Evolutionary conservation across 805 yeast species (phyloP).

Genomic region (Priceomyces medius): DNA sequence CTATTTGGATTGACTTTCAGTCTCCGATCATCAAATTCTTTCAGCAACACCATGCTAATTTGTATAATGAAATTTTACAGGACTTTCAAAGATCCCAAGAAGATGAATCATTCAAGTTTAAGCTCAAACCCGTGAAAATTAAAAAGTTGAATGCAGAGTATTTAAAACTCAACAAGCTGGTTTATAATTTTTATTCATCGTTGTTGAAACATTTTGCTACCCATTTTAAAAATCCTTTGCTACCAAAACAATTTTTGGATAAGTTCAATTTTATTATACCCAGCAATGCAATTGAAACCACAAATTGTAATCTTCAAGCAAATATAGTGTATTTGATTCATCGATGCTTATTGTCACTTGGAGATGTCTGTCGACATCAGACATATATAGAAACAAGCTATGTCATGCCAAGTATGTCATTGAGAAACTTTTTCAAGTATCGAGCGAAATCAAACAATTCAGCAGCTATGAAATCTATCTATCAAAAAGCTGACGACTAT

Average conservation of each 20-base stretch:
- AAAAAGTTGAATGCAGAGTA: constrained; percentile 55
- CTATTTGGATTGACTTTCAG: constrained; percentile 60
- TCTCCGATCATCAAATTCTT: constrained; percentile 63
- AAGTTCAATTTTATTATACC: constrained; percentile 23
- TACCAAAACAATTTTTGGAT: constrained; percentile 30
- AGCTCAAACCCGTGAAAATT: constrained; percentile 48
- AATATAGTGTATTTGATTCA: constrained; percentile 44
- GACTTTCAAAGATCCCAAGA: constrained; percentile 16
- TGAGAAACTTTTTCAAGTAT: constrained; percentile 27
- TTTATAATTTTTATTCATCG: constrained; percentile 46
- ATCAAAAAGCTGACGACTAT: constrained; percentile 25
- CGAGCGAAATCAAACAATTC: constrained; percentile 38
- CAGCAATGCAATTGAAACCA: constrained; percentile 10
- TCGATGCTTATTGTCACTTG: constrained; percentile 52
- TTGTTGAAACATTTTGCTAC: constrained; percentile 42
- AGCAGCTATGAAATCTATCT: constrained; percentile 28
- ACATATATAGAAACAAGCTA: constrained; percentile 47
- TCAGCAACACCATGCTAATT: constrained; percentile 37
- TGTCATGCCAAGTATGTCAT: constrained; percentile 33
- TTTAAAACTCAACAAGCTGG: constrained; percentile 47
- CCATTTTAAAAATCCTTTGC: constrained; percentile 33
- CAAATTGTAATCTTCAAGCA: constrained; percentile 23
- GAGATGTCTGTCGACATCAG: constrained; percentile 59
- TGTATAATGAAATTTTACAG: constrained; percentile 17
- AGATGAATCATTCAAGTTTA: constrained; percentile 16